Evolutionary conservation across 2,329 filamentous ascomycete genomes (phyloP), one percentile per base, ranked within the genome.

Genomic region (Phyllosticta citriasiana): DNA sequence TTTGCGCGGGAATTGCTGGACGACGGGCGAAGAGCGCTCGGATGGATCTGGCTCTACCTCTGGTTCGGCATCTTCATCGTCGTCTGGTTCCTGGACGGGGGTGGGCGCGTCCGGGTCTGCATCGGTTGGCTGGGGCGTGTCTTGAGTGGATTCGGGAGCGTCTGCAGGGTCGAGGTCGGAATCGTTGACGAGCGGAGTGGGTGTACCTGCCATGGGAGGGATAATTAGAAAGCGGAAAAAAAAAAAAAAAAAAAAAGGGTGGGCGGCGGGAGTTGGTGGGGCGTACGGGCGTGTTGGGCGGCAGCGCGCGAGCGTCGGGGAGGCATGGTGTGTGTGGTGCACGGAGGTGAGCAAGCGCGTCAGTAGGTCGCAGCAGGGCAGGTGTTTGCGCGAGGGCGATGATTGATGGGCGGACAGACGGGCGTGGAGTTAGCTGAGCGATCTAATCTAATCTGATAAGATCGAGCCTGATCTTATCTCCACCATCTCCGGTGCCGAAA

Each of bases 1-100:
- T 74, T 89, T 89, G 69, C 88, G 84, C 59, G 80, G 79, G 56
- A 91, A 81, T 54, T 88, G 63, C 68, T 76, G 84, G 26, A 85
- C 85, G 50, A 79, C 76, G 64, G 67, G 77, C 68, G 74, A 80
- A 61, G 71, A 73, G 65, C 70, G 71, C 66, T 78, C 79, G 63
- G 71, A 77, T 73, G 47, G 73, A 70, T 61, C 78, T 79, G 24
- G 76, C 76, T 63, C 71, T 66, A 69, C 68, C 33, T 62, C 56
- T 40, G 77, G 79, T 30, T 56, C 53, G 52, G n/a, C 50, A 25
- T 62, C 55, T n/a, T 62, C 35, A 12, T 40, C 55, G 4, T 57
- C 60, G 5, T 83, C 82, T 35, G 77, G 79, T 66, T 84, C 82
- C 60, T 75, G 74, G 22, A 70, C 75, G 16, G 74, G 72, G 2